These are phyloP conservation scores for Debaryomyces hansenii DNA, from an alignment of 805 yeast genomes.

Conservation along the genomic window DNA sequence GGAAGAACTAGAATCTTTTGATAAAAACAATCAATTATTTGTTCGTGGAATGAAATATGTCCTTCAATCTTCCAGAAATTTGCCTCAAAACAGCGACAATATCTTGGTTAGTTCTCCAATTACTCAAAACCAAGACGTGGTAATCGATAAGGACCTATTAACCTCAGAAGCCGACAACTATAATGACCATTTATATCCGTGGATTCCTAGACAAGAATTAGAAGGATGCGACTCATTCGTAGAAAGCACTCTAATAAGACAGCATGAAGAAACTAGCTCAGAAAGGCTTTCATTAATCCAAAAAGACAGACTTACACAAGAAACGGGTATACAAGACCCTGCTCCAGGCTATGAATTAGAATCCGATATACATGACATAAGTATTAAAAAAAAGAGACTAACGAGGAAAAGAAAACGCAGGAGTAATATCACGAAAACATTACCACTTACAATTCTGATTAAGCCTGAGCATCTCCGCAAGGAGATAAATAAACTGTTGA, in stretches of 20 bases:
- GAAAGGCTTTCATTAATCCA: background rate
- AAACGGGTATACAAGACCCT: background rate
- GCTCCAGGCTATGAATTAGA: background rate
- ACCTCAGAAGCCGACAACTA: slow-evolving; percentile 15
- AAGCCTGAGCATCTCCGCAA: background rate
- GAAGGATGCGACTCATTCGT: background rate
- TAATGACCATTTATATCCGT: slow-evolving; percentile 3
- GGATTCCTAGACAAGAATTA: slow-evolving; percentile 2
- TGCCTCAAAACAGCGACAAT: background rate
- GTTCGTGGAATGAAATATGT: background rate
- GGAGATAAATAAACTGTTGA: background rate
- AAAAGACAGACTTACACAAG: background rate
- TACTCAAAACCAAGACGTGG: slow-evolving; percentile 13
- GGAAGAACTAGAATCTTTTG: background rate
- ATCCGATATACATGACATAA: background rate
- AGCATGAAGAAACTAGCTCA: background rate
- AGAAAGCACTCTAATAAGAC: background rate
- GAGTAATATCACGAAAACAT: background rate
- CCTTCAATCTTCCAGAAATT: background rate
- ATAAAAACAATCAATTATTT: background rate
- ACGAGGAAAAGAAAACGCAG: background rate
- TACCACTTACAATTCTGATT: background rate
- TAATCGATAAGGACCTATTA: slow-evolving; percentile 19
- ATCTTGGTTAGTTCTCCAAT: slow-evolving; percentile 15
- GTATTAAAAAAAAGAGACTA: background rate